These are phyloP conservation scores for Colletotrichum incanum DNA, from an alignment of 2,329 filamentous ascomycete species.

Conservation along the genomic window DNA sequence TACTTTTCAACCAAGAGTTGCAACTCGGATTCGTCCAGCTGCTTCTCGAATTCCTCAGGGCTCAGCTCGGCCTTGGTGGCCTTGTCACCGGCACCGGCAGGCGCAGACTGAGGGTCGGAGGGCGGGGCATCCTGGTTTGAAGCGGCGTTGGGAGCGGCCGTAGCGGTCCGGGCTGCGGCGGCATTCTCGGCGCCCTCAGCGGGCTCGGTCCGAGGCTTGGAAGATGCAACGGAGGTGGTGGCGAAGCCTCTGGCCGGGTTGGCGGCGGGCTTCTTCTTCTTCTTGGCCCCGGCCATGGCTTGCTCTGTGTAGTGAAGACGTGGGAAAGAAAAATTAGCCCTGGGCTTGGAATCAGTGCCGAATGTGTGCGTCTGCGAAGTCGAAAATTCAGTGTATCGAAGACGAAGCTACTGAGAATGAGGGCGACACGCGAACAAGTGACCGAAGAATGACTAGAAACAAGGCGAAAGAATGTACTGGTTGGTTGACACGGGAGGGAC, in stretches of 20 bases:
- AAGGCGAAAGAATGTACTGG: conserved; percentile 1
- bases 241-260: conserved; percentile 95
- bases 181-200: conserved; percentile 51
- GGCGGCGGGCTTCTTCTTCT: conserved; percentile 91
- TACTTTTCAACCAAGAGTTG: conserved; percentile 90
- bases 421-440: neutral
- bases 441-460: neutral
- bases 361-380: conserved; percentile 1
- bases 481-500: conserved; percentile 12
- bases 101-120: conserved; percentile 46
- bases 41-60: conserved; percentile 90
- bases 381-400: neutral
- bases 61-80: conserved; percentile 69
- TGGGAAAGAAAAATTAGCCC: neutral
- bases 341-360: neutral
- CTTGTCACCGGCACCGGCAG: conserved; percentile 46
- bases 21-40: conserved; percentile 91
- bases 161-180: conserved; percentile 13
- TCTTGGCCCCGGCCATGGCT: conserved; percentile 80
- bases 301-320: neutral
- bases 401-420: neutral
- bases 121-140: conserved; percentile 49
- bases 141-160: conserved; percentile 15
- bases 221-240: conserved; percentile 87
- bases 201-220: conserved; percentile 80